Conservation (phyloP, 2,329 filamentous ascomycete species). For the Cercospora brassicicola region DNA sequence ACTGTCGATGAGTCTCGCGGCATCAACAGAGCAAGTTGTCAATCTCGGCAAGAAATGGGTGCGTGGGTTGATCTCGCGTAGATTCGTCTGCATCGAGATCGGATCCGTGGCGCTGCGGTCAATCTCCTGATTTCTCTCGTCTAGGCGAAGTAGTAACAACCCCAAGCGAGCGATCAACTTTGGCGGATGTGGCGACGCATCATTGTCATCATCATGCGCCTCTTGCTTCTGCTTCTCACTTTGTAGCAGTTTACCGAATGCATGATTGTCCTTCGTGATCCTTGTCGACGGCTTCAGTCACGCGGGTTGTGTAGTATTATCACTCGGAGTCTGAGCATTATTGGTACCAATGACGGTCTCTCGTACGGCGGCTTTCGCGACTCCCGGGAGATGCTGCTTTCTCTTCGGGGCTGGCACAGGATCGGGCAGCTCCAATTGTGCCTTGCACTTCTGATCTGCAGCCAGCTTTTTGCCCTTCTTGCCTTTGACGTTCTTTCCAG, state of each 20-base stretch:
- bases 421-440: constrained; percentile 16
- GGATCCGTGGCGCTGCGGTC: constrained; percentile 7
- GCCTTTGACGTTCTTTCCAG: constrained; percentile 16
- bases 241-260: constrained; percentile 16
- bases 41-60: constrained; percentile 22
- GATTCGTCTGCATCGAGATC: constrained; percentile 11
- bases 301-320: neutral
- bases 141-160: constrained; percentile 15
- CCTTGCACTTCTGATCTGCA: constrained; percentile 12
- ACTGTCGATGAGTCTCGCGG: neutral
- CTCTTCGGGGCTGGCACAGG: constrained; percentile 11
- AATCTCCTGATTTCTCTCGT: constrained; percentile 10
- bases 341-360: neutral
- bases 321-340: neutral
- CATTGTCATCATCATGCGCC: constrained; percentile 11
- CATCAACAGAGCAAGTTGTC: constrained; percentile 17
- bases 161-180: constrained; percentile 23
- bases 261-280: constrained; percentile 12
- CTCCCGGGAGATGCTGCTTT: constrained; percentile 3
- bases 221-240: constrained; percentile 4
- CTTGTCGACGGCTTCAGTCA: constrained; percentile 8
- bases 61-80: constrained; percentile 11
- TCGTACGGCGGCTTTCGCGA: neutral
- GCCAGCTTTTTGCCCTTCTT: constrained; percentile 9
- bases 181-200: neutral